Conservation (phyloP, 1,284 basidiomycete species). For the Boletus semigastroideus region DNA sequence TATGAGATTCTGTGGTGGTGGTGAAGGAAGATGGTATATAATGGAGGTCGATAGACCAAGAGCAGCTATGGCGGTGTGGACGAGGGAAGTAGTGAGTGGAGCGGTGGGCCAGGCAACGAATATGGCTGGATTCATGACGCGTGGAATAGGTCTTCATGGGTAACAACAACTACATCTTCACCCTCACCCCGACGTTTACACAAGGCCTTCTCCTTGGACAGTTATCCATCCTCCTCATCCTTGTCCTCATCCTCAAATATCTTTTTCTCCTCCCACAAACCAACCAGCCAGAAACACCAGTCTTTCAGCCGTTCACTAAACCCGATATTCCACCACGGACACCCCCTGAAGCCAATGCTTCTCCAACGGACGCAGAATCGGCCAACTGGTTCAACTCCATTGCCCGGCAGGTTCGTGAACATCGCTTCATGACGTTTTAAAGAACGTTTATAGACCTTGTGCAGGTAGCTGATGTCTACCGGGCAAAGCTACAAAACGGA, state of each 20-base stretch:
- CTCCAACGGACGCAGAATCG: slow-evolving; percentile 47
- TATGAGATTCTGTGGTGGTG: slow-evolving; percentile 38
- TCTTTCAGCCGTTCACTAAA: slow-evolving; percentile 58
- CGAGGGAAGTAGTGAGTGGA: slow-evolving; percentile 72
- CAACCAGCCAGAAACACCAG: slow-evolving; percentile 50
- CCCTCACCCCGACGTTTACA: slow-evolving; percentile 78
- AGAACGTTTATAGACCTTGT: slow-evolving; percentile 4
- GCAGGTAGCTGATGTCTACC: slow-evolving; percentile 70
- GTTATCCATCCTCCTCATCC: slow-evolving; percentile 69
- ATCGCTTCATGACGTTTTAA: neutral
- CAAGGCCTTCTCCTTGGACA: slow-evolving; percentile 81
- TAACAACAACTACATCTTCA: slow-evolving; percentile 61
- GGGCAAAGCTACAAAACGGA: slow-evolving; percentile 66
- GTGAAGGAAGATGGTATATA: slow-evolving; percentile 23
- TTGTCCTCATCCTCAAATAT: slow-evolving; percentile 74
- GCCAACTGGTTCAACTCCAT: slow-evolving; percentile 77
- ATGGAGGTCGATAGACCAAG: slow-evolving; percentile 37
- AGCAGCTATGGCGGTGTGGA: slow-evolving; percentile 57
- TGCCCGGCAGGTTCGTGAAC: slow-evolving; percentile 55
- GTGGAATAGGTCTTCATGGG: slow-evolving; percentile 42
- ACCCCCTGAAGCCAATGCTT: slow-evolving; percentile 26
- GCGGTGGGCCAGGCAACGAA: slow-evolving; percentile 77
- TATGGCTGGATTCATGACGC: slow-evolving; percentile 31
- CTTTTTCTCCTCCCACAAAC: slow-evolving; percentile 74
- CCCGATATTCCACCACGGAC: slow-evolving; percentile 40